A percentile compares a stretch with the other conserved stretches of the same genome.
phyloP scores from a whole-genome alignment of 306 rosid genomes.

The Lithocarpus polystachyus region DNA sequence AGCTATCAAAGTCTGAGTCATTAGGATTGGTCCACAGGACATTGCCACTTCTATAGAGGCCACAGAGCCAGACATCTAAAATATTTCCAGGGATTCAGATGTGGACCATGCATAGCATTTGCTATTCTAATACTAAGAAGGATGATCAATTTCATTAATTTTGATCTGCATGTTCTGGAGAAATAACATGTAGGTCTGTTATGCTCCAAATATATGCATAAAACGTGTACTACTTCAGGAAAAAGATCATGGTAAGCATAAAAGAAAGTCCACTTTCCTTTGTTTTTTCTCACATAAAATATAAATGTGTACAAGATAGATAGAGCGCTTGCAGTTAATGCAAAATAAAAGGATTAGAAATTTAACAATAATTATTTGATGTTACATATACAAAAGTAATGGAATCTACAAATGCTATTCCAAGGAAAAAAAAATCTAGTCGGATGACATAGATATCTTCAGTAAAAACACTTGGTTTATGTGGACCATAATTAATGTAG shows the following conservation, averaged over 20 bases:
- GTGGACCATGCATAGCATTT: neutral
- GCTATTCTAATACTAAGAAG: neutral
- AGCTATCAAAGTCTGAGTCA: neutral
- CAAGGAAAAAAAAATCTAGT: neutral
- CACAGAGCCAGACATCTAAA: neutral
- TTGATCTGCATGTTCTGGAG: too few relatives aligned
- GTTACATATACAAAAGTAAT: constrained; percentile 5
- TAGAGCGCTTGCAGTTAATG: neutral
- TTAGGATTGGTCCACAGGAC: neutral
- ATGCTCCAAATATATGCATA: neutral
- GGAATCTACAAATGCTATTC: neutral
- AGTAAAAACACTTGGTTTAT: too few relatives aligned
- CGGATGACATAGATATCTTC: neutral
- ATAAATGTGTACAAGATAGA: neutral
- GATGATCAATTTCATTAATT: too few relatives aligned
- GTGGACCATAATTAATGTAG: too few relatives aligned
- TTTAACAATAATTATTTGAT: neutral
- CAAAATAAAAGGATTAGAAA: neutral
- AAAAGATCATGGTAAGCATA: neutral
- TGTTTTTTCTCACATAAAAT: neutral
- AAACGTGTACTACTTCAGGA: neutral
- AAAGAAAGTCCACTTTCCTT: neutral
- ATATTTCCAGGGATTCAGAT: neutral
- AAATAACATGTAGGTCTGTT: too few relatives aligned
- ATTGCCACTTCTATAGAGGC: neutral